Conservation (phyloP, 306 rosid genomes). For the Neltuma alba region DNA sequence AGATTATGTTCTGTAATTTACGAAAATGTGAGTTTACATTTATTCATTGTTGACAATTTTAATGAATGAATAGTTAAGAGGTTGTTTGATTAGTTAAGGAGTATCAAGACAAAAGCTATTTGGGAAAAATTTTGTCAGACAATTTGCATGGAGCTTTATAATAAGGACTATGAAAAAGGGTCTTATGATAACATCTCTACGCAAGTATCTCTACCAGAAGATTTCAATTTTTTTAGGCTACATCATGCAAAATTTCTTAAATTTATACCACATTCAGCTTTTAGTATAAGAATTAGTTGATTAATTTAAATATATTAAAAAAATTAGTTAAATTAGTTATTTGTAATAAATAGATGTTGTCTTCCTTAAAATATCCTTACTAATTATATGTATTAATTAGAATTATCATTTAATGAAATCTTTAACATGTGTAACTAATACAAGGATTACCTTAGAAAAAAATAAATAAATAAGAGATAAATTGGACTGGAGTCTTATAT, state of each 20-base stretch:
- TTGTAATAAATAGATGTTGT: too few relatives aligned
- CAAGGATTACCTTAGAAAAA: not conserved
- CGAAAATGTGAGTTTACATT: not conserved
- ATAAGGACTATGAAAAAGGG: not conserved
- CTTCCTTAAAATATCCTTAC: too few relatives aligned
- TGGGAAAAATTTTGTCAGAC: not conserved
- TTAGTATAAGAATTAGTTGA: too few relatives aligned
- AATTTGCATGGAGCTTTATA: not conserved
- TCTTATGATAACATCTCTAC: too few relatives aligned
- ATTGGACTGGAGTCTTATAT: too few relatives aligned
- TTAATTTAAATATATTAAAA: too few relatives aligned
- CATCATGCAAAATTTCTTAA: too few relatives aligned
- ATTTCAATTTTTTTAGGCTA: too few relatives aligned
- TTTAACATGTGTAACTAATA: not conserved
- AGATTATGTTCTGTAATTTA: not conserved
- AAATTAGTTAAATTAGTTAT: too few relatives aligned
- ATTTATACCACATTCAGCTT: too few relatives aligned
- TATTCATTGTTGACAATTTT: not conserved
- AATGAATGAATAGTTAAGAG: not conserved
- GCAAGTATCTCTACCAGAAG: too few relatives aligned
- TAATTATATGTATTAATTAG: too few relatives aligned
- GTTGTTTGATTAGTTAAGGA: not conserved
- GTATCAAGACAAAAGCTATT: not conserved
- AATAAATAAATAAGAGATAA: not conserved
- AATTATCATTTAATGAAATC: not conserved